These are phyloP conservation scores for Microbotryum silenes-acaulis DNA, from an alignment of 1,284 basidiomycete genomes.

Conservation along the genomic window DNA sequence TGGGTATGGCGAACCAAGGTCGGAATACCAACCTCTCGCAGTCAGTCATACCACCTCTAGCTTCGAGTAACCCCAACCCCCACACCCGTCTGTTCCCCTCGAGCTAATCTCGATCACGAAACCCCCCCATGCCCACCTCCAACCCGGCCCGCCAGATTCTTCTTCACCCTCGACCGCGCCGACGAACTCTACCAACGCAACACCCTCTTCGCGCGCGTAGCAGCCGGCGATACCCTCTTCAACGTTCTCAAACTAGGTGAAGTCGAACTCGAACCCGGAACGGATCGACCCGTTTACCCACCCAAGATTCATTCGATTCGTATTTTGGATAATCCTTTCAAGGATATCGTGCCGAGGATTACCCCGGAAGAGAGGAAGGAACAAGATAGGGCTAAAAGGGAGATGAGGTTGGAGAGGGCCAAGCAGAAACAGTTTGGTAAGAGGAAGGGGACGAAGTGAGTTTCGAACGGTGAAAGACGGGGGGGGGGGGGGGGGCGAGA, in stretches of 20 bases:
- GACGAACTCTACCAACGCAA: constrained; percentile 64
- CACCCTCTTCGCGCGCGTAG: constrained; percentile 38
- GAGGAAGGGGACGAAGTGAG: constrained; percentile 64
- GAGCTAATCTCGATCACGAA: not conserved
- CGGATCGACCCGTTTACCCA: constrained; percentile 70
- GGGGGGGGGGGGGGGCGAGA: too few species aligned
- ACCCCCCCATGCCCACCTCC: too few species aligned
- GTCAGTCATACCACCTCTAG: constrained; percentile 35
- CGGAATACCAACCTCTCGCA: constrained; percentile 41
- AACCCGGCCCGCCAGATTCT: constrained; percentile 57
- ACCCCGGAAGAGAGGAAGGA: constrained; percentile 80
- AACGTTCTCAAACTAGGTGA: constrained; percentile 58
- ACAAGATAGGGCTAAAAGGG: constrained; percentile 68
- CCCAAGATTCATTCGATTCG: constrained; percentile 63
- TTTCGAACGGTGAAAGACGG: constrained; percentile 14
- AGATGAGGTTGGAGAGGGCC: constrained; percentile 66
- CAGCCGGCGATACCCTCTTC: constrained; percentile 40
- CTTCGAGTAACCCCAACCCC: not conserved
- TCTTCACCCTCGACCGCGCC: constrained; percentile 68
- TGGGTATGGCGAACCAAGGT: constrained; percentile 90
- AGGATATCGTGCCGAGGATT: constrained; percentile 91
- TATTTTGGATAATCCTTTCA: constrained; percentile 77
- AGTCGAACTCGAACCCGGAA: constrained; percentile 60
- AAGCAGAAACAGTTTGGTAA: constrained; percentile 51
- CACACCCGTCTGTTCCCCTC: not conserved